phyloP scores from a whole-genome alignment of 2,329 filamentous ascomycete species.

The Fusarium poae region DNA sequence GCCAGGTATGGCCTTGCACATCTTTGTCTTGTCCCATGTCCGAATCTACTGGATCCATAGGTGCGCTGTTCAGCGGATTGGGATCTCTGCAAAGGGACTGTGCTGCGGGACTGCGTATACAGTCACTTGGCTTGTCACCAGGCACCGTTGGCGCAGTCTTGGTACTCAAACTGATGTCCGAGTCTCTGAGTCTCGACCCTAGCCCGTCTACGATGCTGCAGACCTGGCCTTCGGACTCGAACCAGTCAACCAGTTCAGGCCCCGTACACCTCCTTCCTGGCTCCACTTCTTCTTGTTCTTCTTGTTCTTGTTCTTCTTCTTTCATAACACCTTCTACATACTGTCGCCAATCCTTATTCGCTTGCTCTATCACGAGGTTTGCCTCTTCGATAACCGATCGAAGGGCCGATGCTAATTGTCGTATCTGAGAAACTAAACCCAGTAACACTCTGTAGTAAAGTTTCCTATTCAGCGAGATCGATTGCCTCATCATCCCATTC shows the following conservation, averaged over 20 bases:
- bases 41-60: neutral
- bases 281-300: neutral
- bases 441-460: slow-evolving; percentile 4
- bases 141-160: neutral
- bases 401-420: slow-evolving; percentile 5
- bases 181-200: neutral
- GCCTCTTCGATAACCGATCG: slow-evolving; percentile 1
- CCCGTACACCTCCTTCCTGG: neutral
- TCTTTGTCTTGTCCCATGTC: neutral
- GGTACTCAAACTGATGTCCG: neutral
- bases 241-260: neutral
- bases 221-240: neutral
- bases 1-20: neutral
- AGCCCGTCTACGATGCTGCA: neutral
- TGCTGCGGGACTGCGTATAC: neutral
- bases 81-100: neutral
- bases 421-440: slow-evolving; percentile 4
- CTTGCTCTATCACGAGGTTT: slow-evolving; percentile 7
- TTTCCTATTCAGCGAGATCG: slow-evolving; percentile 2
- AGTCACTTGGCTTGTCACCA: neutral
- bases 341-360: slow-evolving; percentile 3
- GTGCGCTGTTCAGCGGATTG: neutral
- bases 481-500: slow-evolving; percentile 9
- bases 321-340: neutral
- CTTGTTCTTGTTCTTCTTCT: neutral